These are phyloP conservation scores for Globisporangium camurandrum DNA, from an alignment of 352 stramenopile species.

Conservation along the genomic window DNA sequence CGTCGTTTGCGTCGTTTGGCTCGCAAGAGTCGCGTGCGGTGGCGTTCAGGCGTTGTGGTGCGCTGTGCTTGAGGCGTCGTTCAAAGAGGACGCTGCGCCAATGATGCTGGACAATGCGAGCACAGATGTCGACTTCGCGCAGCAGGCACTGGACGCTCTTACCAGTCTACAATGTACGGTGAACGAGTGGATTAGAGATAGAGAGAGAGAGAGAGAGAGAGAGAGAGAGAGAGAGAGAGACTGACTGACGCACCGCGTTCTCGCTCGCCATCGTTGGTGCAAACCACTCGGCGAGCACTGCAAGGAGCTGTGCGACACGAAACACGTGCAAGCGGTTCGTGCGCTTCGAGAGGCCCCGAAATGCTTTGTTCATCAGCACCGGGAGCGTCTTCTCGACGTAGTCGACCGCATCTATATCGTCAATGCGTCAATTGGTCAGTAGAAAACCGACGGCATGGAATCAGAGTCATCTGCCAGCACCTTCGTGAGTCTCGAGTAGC, in stretches of 20 bases:
- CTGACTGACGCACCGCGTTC: constrained; percentile 28
- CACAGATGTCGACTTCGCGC: constrained; percentile 54
- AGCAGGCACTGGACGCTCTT: constrained; percentile 48
- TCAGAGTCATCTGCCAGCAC: constrained; percentile 13
- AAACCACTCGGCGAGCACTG: constrained; percentile 57
- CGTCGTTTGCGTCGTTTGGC: no score
- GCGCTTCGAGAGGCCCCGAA: constrained; percentile 51
- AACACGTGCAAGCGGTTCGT: constrained; percentile 46
- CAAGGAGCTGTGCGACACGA: constrained; percentile 41
- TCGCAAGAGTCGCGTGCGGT: no score
- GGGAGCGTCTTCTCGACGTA: constrained; percentile 62
- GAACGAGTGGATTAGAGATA: no score
- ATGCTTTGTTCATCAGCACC: constrained; percentile 69
- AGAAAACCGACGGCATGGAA: no score
- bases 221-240: neutral
- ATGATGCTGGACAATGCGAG: constrained; percentile 70
- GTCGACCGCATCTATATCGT: constrained; percentile 43
- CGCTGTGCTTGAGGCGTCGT: constrained; percentile 26
- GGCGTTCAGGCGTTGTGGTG: no score
- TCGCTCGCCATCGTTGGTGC: constrained; percentile 44
- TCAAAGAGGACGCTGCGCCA: constrained; percentile 61
- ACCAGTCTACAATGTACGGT: no score
- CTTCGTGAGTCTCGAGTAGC: constrained; percentile 59
- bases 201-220: no score
- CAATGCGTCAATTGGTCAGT: no score